Evolutionary conservation across 345 rosid species (phyloP), one percentile per base, ranked within the genome.

Genomic region (Populus alba): DNA sequence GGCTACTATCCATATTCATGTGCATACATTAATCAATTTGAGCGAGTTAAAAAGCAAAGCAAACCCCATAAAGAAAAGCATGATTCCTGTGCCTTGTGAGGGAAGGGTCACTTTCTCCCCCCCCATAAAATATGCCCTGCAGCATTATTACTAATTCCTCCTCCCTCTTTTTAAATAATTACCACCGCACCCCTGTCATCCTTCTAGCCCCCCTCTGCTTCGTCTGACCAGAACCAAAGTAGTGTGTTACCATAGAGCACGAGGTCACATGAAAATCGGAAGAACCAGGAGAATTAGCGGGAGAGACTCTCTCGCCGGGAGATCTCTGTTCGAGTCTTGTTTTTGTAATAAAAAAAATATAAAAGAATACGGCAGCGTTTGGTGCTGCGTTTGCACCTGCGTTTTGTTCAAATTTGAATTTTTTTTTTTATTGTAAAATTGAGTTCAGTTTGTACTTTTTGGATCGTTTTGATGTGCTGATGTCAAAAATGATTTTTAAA

Each of bases 61-160:
- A 5, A 80, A 77, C 65, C 76, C 67, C 79, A 35, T n/a, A 76
- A 83, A 61, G 78, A 74, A 83, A 82, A 81, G 87, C 88, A 80
- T 75, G 90, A 87, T 87, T 88, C 93, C 82, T 81, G 88, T 85
- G 90, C 69, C 85, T 85, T 87, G 55, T 80, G 75, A 80, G 72
- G 66, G 70, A 80, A 27, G 81, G 10, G 77, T 80, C 86, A 53
- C 86, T 79, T 76, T 88, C 85, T 65, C 51, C 35, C 13, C 49
- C 47, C 69, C 57, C 47, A 43, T 8, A 63, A 68, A 74, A 77
- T 82, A 71, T 76, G 84, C 78, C 73, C 73, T 12, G 1, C 1
- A 3, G 43, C 20, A 66, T 76, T 55, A 63, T 76, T 55, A 63
- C 83, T 39, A 68, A 49, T 78, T 77, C 77, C 75, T 22, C 78